Conservation (phyloP, 2,329 filamentous ascomycete species). For the Alternaria triticimaculans region DNA sequence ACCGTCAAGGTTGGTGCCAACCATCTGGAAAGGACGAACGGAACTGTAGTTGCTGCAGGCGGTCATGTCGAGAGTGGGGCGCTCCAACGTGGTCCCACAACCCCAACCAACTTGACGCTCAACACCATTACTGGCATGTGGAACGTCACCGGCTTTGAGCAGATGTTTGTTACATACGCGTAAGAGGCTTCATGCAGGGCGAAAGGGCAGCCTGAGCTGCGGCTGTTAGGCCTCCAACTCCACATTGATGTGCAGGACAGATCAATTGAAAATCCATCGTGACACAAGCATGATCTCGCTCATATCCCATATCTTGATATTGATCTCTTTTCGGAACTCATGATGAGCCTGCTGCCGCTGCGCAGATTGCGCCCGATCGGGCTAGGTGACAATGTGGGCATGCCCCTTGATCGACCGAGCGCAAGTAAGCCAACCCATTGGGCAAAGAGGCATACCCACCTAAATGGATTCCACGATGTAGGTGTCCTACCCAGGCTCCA, state of each 20-base stretch:
- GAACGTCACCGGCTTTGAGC: conserved; percentile 35
- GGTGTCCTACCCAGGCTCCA: background rate
- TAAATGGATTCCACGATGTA: background rate
- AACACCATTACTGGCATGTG: conserved; percentile 38
- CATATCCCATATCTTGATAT: background rate
- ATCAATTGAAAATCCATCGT: background rate
- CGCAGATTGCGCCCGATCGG: background rate
- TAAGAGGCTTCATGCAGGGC: conserved; percentile 23
- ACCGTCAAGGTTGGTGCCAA: conserved; percentile 69
- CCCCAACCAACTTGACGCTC: conserved; percentile 41
- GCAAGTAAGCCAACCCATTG: background rate
- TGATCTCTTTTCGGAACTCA: background rate
- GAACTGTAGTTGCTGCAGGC: conserved; percentile 44
- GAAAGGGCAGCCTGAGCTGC: background rate
- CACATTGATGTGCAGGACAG: background rate
- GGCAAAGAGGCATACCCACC: background rate
- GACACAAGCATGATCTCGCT: background rate
- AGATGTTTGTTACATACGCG: conserved; percentile 37
- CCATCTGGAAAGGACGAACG: conserved; percentile 54
- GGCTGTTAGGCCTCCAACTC: background rate
- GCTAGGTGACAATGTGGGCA: background rate
- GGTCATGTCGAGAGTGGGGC: conserved; percentile 61
- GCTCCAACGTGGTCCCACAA: conserved; percentile 50
- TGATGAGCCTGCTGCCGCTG: background rate
- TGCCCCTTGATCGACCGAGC: background rate